phyloP scores from a whole-genome alignment of 1,284 basidiomycete genomes.

The Coniferiporia sulphurascens region DNA sequence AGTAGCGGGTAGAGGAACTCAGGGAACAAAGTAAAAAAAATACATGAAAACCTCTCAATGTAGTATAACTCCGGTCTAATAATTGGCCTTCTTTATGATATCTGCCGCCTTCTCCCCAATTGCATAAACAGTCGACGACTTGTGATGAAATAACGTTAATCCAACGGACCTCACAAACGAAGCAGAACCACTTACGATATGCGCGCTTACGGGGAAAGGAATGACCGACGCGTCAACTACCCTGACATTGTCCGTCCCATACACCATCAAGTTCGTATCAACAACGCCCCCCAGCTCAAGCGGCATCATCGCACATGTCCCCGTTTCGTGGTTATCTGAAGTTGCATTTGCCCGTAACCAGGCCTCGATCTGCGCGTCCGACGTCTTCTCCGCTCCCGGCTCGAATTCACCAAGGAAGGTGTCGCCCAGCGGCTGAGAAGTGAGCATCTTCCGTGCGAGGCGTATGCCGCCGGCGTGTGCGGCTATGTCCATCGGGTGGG shows the following conservation, averaged over 20 bases:
- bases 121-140: slow-evolving; percentile 19
- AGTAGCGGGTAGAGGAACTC: too few species aligned
- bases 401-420: slow-evolving; percentile 34
- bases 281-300: slow-evolving; percentile 54
- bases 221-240: slow-evolving; percentile 29
- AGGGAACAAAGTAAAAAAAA: too few species aligned
- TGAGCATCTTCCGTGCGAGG: slow-evolving; percentile 17
- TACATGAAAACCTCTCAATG: too few species aligned
- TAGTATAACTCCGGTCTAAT: neutral
- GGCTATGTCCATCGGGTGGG: slow-evolving; percentile 18
- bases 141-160: neutral
- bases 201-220: slow-evolving; percentile 13
- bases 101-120: slow-evolving; percentile 18
- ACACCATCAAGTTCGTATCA: slow-evolving; percentile 32
- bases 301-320: slow-evolving; percentile 57
- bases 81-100: neutral
- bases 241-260: slow-evolving; percentile 48
- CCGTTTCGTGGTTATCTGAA: slow-evolving; percentile 31
- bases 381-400: slow-evolving; percentile 37
- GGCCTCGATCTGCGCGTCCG: slow-evolving; percentile 43
- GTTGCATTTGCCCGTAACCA: slow-evolving; percentile 42
- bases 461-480: slow-evolving; percentile 16
- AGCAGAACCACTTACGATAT: slow-evolving; percentile 7
- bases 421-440: slow-evolving; percentile 15
- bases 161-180: neutral